These are phyloP conservation scores for Dillenia turbinata DNA, from an alignment of 164 flowering plant genomes.

Conservation along the genomic window DNA sequence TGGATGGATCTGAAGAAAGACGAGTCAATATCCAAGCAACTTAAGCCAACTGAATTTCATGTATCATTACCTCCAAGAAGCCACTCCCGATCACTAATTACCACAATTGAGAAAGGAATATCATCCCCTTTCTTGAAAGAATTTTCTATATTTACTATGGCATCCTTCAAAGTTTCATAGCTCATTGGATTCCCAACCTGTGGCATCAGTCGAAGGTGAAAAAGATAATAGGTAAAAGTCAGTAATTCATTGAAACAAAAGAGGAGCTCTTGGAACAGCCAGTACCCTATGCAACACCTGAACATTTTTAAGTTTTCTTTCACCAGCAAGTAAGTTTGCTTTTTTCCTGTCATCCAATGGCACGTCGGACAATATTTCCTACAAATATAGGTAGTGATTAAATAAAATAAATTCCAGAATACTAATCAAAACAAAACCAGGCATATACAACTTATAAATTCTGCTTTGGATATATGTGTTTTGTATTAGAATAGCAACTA, in stretches of 20 bases:
- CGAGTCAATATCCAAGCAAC: slow-evolving; percentile 11
- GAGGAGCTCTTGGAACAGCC: not conserved
- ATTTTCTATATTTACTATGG: slow-evolving; percentile 48
- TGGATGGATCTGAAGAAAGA: slow-evolving; percentile 66
- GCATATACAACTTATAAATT: too few relatives aligned
- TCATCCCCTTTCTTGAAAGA: slow-evolving; percentile 43
- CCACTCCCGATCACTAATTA: slow-evolving; percentile 80
- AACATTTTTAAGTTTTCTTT: slow-evolving; percentile 55
- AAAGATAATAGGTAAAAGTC: not conserved
- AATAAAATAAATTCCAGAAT: slow-evolving; percentile 5
- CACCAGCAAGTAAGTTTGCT: slow-evolving; percentile 35
- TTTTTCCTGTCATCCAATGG: slow-evolving; percentile 67
- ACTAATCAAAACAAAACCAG: too few relatives aligned
- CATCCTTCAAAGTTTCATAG: slow-evolving; percentile 61
- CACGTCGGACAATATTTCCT: slow-evolving; percentile 88
- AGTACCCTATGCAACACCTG: slow-evolving; percentile 73
- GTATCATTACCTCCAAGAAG: slow-evolving; percentile 68
- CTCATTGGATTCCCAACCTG: slow-evolving; percentile 92
- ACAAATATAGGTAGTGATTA: slow-evolving; percentile 15
- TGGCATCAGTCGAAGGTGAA: slow-evolving; percentile 10
- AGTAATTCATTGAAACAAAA: slow-evolving; percentile 2
- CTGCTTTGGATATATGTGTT: too few relatives aligned
- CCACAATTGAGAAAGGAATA: slow-evolving; percentile 69
- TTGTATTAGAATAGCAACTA: too few relatives aligned
- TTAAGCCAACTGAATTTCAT: slow-evolving; percentile 13